Conservation (phyloP, 306 rosid species). For the apple (Malus domestica) region DNA sequence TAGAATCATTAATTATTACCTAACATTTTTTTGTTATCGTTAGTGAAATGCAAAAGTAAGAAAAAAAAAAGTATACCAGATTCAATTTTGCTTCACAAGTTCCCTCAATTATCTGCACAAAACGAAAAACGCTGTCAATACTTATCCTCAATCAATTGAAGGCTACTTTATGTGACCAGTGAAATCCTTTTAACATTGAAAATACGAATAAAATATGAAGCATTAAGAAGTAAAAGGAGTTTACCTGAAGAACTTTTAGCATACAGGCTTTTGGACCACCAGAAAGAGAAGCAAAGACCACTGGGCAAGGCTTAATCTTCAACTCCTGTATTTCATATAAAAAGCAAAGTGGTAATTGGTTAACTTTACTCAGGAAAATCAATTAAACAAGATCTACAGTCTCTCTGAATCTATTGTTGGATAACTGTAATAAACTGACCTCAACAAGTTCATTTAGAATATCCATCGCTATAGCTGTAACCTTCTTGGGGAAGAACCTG, state of each 20-base stretch:
- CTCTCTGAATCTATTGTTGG: not conserved
- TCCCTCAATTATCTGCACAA: slow-evolving; percentile 67
- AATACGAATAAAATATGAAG: not conserved
- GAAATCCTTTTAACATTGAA: not conserved
- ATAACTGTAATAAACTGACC: slow-evolving; percentile 39
- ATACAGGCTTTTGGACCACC: slow-evolving; percentile 91
- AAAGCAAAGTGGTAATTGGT: not conserved
- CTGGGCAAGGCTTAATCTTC: slow-evolving; percentile 65
- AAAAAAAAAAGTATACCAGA: slow-evolving; percentile 47
- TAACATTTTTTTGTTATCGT: not conserved
- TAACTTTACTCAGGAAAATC: slow-evolving; percentile 7
- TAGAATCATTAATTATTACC: not conserved
- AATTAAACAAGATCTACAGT: not conserved
- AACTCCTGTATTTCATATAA: slow-evolving; percentile 47
- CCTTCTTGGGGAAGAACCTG: slow-evolving; percentile 95
- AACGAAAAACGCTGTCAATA: not conserved
- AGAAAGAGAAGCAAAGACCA: slow-evolving; percentile 82
- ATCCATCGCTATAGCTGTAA: slow-evolving; percentile 53
- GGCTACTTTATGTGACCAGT: not conserved
- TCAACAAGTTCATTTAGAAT: slow-evolving; percentile 66
- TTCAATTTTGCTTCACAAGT: slow-evolving; percentile 39
- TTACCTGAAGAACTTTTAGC: slow-evolving; percentile 83
- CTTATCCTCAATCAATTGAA: not conserved
- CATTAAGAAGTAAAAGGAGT: not conserved
- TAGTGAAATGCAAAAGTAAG: slow-evolving; percentile 13